Conservation (phyloP, 2,329 filamentous ascomycete genomes). For the Claviceps quebecensis region DNA sequence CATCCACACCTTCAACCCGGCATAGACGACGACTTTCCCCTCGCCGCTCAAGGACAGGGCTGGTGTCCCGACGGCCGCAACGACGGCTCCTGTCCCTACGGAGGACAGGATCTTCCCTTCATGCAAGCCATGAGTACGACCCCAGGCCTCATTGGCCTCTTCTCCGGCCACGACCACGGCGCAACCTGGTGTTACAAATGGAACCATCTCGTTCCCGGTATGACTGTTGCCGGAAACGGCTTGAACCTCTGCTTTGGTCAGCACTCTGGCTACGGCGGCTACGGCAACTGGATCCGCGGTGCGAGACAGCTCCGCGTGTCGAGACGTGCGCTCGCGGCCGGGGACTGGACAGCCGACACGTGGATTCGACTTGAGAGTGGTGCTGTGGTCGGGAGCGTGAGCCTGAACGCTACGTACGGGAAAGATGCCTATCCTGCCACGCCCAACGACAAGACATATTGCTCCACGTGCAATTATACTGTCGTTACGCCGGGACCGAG, state of each 20-base stretch:
- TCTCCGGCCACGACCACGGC: slow-evolving; percentile 54
- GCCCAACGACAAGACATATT: slow-evolving; percentile 20
- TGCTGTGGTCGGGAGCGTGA: slow-evolving; percentile 33
- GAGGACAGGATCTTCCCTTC: slow-evolving; percentile 43
- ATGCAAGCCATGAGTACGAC: slow-evolving; percentile 46
- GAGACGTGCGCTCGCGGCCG: slow-evolving; percentile 22
- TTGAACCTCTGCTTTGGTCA: slow-evolving; percentile 45
- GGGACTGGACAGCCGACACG: slow-evolving; percentile 31
- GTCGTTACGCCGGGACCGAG: slow-evolving; percentile 5
- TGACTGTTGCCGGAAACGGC: slow-evolving; percentile 26
- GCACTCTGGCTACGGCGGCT: slow-evolving; percentile 57
- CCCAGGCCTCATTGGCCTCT: slow-evolving; percentile 40
- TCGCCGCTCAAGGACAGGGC: slow-evolving; percentile 28
- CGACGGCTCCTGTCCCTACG: slow-evolving; percentile 25
- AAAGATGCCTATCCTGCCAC: slow-evolving; percentile 36
- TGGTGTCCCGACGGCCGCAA: slow-evolving; percentile 28
- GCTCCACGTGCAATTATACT: slow-evolving; percentile 11
- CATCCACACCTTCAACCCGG: slow-evolving; percentile 26
- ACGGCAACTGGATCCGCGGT: slow-evolving; percentile 50
- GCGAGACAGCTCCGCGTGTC: slow-evolving; percentile 39
- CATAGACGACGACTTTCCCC: slow-evolving; percentile 29
- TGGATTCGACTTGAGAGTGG: slow-evolving; percentile 49
- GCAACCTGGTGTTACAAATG: slow-evolving; percentile 43
- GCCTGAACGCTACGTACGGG: slow-evolving; percentile 46
- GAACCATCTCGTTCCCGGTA: slow-evolving; percentile 23